Evolutionary conservation across 108 stramenopile species (phyloP), one percentile per base, ranked within the genome.

Genomic region (Aurantiochytrium sp.): DNA sequence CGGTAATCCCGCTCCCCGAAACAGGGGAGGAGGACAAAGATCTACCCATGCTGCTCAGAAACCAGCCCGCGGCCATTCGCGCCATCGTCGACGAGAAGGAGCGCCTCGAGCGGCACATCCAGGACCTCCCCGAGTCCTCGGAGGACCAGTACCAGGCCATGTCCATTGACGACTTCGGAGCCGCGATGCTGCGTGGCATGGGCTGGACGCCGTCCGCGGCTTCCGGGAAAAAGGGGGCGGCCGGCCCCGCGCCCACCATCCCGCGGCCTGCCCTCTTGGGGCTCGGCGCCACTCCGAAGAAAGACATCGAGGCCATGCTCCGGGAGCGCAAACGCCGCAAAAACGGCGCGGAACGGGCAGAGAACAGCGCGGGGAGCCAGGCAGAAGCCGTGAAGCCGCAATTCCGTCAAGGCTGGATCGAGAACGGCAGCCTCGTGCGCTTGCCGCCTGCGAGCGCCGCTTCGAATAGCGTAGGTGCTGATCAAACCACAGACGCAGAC

Each of bases 161-260:
- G 19, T 65, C 73, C 1, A 48, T 81, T 17, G 73, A 81, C 8
- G 73, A 81, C 73, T 81, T 81, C 32, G 73, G 73, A 12, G 45
- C 39, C 19, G 73, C 73, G 1, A 41, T 81, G 73, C 73, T 81
- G 6, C 73, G 73, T 24, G 73, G 73, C 45, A 81, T 81, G 73
- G 73, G 73, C 45, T 81, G 73, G 73, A 48, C 8, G 6, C 45
- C 73, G n/a, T 6, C 73, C 36, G 45, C 45, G 6, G 27, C 22
- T 6, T 0, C 15, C 10, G 34, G 34, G 10, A n/a, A 65, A 1
- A 34, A 30, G 1, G 32, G 59, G 10, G 2, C 21, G 0, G 73
- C 39, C 17, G 39, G 42, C n/a, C 39, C 73, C 39, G 59, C 59
- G 32, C 59, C 59, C 10, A 34, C 0, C 27, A 81, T 81, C 27